Conservation (phyloP, 441 rosid species). For the Populus hybrid region DNA sequence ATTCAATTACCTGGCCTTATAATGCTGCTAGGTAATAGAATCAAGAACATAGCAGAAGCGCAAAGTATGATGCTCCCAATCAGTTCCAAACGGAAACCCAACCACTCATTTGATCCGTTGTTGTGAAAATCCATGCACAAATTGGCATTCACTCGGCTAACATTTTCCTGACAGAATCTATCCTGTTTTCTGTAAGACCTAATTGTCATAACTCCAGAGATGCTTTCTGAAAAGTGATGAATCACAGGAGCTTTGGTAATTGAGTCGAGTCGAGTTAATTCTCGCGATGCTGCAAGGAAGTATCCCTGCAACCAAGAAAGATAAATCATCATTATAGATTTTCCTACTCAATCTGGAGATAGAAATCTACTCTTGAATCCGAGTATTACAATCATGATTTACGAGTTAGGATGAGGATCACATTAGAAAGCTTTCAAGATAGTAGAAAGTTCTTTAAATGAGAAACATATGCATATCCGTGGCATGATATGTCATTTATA, state of each 20-base stretch:
- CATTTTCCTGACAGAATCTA: conserved; percentile 62
- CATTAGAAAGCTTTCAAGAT: background rate
- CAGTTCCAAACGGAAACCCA: conserved; percentile 90
- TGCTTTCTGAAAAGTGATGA: conserved; percentile 95
- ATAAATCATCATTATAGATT: conserved; percentile 2
- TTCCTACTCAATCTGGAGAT: background rate
- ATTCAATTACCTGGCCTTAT: conserved; percentile 73
- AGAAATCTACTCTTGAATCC: background rate
- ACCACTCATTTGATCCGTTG: conserved; percentile 88
- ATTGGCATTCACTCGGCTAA: conserved; percentile 59
- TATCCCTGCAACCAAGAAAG: conserved; percentile 48
- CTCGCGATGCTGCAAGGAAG: conserved; percentile 82
- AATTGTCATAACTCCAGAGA: conserved; percentile 86
- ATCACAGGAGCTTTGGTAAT: conserved; percentile 93
- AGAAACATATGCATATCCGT: background rate
- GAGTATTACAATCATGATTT: background rate
- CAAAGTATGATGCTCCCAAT: conserved; percentile 82
- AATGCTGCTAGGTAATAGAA: conserved; percentile 72
- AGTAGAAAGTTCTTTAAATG: background rate
- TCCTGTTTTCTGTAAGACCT: conserved; percentile 63
- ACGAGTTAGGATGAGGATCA: background rate
- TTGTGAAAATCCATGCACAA: conserved; percentile 89
- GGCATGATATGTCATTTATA: too few species aligned
- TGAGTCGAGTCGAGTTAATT: conserved; percentile 85
- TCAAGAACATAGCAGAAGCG: conserved; percentile 77